These are phyloP conservation scores for Yamadazyma aaseri DNA, from an alignment of 1,139 yeast species.

Conservation along the genomic window DNA sequence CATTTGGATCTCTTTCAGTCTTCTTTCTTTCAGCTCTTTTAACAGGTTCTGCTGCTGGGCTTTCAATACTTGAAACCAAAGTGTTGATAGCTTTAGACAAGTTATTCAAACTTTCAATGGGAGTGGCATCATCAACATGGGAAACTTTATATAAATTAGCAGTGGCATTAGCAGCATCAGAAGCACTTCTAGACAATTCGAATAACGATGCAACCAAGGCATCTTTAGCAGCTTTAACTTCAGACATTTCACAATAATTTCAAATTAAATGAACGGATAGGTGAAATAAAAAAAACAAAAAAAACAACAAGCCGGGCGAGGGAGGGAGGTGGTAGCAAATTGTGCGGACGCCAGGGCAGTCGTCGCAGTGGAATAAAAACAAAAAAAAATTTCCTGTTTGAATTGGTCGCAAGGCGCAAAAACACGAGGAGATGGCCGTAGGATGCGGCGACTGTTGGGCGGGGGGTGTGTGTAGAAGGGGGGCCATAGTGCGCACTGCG, in stretches of 20 bases:
- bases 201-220: conserved; percentile 73
- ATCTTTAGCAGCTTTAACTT: conserved; percentile 41
- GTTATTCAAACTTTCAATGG: conserved; percentile 29
- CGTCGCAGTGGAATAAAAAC: neutral
- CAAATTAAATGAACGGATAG: neutral
- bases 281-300: conserved; percentile 1
- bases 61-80: conserved; percentile 18
- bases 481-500: too few relatives aligned
- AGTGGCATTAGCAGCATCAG: conserved; percentile 75
- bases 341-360: neutral
- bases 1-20: conserved; percentile 56
- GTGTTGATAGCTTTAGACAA: conserved; percentile 29
- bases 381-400: too few relatives aligned
- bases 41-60: conserved; percentile 8
- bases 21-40: conserved; percentile 30
- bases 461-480: too few relatives aligned
- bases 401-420: too few relatives aligned
- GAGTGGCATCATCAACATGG: conserved; percentile 25
- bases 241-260: conserved; percentile 23
- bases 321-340: conserved; percentile 2
- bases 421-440: too few relatives aligned
- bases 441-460: too few relatives aligned
- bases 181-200: conserved; percentile 78
- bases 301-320: conserved; percentile 7
- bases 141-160: conserved; percentile 66